Conservation (phyloP, 2,329 filamentous ascomycete species). For the Talaromyces funiculosus region DNA sequence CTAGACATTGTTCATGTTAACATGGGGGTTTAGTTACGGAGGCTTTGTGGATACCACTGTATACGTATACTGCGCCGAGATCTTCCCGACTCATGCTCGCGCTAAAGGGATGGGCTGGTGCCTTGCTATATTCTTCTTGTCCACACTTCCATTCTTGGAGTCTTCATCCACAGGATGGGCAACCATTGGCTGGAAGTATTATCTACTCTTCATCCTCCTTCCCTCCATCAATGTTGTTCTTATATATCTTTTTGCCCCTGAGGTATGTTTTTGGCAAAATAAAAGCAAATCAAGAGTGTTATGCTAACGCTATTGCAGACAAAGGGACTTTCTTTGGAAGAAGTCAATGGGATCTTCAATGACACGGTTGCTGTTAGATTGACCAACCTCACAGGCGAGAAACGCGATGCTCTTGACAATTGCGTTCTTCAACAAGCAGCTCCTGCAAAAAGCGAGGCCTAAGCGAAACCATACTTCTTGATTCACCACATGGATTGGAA, state of each 20-base stretch:
- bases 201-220: constrained; percentile 6
- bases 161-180: constrained; percentile 3
- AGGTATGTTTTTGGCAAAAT: not conserved
- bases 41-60: not conserved
- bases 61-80: constrained; percentile 12
- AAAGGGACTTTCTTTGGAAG: constrained; percentile 9
- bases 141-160: constrained; percentile 1
- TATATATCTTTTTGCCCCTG: not conserved
- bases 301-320: not conserved
- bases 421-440: no score
- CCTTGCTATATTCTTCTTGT: not conserved
- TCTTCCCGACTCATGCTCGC: constrained; percentile 14
- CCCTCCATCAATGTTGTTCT: not conserved
- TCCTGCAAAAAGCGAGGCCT: no score
- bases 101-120: constrained; percentile 2
- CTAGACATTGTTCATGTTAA: no score
- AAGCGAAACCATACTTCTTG: no score
- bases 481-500: no score
- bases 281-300: no score
- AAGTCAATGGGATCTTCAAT: constrained; percentile 2
- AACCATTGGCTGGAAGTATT: constrained; percentile 3
- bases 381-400: not conserved
- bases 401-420: not conserved
- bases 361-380: not conserved
- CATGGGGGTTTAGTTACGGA: not conserved